These are phyloP conservation scores for Amborella trichopoda DNA, from an alignment of 164 flowering plant genomes.

Conservation along the genomic window DNA sequence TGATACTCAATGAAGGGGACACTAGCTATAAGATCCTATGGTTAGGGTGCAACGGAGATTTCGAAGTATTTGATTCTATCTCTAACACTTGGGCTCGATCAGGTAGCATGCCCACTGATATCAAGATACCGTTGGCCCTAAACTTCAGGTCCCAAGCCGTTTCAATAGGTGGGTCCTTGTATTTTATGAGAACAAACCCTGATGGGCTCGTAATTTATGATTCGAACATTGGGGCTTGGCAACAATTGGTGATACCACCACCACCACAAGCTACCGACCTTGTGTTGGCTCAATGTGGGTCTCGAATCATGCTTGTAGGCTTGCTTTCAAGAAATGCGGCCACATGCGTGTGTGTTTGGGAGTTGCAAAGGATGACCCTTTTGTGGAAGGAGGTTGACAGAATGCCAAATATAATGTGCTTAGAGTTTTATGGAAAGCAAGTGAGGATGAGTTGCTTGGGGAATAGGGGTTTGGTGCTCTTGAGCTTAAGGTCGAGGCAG, in stretches of 20 bases:
- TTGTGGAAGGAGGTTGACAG: constrained; percentile 99
- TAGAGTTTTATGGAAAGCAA: constrained; percentile 98
- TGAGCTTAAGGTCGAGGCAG: constrained; percentile 68
- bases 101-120: constrained; percentile 50
- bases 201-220: constrained; percentile 78
- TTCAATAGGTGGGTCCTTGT: constrained; percentile 31
- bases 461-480: constrained; percentile 81
- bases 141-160: constrained; percentile 73
- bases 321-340: constrained; percentile 88
- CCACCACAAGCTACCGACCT: constrained; percentile 61
- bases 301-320: constrained; percentile 81
- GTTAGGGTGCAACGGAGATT: constrained; percentile 75
- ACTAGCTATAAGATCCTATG: constrained; percentile 77
- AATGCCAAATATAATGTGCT: constrained; percentile 99
- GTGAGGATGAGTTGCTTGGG: constrained; percentile 93
- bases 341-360: constrained; percentile 97
- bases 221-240: constrained; percentile 63
- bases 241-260: constrained; percentile 58
- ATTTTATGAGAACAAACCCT: constrained; percentile 81
- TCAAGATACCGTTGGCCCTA: constrained; percentile 64
- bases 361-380: constrained; percentile 96
- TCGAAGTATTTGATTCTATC: constrained; percentile 71
- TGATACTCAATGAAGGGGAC: constrained; percentile 45
- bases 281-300: constrained; percentile 71
- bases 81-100: constrained; percentile 60